Percentiles rank a stretch among this genome's conserved stretches.
These are phyloP conservation scores for Lipomyces sp. DNA, from an alignment of 805 yeast species.

Conservation along the genomic window DNA sequence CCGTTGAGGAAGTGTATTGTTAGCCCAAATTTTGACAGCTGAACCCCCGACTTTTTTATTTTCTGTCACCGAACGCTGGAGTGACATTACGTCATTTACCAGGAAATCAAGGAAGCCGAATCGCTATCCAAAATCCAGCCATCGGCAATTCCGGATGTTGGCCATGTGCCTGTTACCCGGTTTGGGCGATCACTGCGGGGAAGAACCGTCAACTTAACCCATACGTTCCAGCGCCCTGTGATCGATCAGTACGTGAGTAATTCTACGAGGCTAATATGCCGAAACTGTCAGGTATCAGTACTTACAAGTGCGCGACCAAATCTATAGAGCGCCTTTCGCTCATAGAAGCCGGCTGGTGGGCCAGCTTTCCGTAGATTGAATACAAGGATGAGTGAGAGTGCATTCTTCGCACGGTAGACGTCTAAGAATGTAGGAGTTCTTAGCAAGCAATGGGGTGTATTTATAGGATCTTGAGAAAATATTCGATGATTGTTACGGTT, in stretches of 20 bases:
- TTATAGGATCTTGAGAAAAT: not conserved
- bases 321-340: conserved; percentile 25
- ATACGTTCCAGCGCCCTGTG: conserved; percentile 85
- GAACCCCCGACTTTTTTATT: no score
- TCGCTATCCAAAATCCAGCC: no score
- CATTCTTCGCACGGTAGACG: not conserved
- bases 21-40: no score
- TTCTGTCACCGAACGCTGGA: no score
- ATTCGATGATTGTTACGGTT: not conserved
- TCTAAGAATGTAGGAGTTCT: not conserved
- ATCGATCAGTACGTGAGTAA: not conserved
- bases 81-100: no score
- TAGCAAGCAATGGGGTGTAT: not conserved
- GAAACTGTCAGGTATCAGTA: not conserved
- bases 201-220: conserved; percentile 51
- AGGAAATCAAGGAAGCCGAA: no score
- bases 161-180: no score
- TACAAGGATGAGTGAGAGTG: conserved; percentile 5
- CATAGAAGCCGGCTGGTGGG: conserved; percentile 35
- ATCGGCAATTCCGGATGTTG: no score
- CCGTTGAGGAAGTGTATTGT: no score
- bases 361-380: conserved; percentile 34
- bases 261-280: not conserved
- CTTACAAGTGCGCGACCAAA: conserved; percentile 33
- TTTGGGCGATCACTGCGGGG: no score